Conservation (phyloP, 2,329 filamentous ascomycete species). For the Calonectria leucothoes region DNA sequence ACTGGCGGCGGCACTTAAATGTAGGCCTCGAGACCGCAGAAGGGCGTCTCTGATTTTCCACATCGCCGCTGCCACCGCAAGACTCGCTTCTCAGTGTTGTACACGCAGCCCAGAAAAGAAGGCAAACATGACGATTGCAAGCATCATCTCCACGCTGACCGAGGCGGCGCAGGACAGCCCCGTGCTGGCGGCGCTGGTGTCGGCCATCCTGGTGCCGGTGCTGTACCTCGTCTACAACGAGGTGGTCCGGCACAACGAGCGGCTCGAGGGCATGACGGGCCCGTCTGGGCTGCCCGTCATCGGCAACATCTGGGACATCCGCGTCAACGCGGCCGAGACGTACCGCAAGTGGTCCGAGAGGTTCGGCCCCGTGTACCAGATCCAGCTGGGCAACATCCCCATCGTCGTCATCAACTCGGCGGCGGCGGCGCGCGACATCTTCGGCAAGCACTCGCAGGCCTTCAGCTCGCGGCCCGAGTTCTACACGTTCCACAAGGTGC, state of each 20-base stretch:
- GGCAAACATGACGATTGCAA: conserved; percentile 42
- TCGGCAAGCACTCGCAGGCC: conserved; percentile 64
- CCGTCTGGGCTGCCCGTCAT: conserved; percentile 64
- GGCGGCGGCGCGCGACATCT: conserved; percentile 61
- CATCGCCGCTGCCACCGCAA: neutral
- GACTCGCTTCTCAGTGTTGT: neutral
- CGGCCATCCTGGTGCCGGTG: conserved; percentile 46
- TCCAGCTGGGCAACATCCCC: conserved; percentile 67
- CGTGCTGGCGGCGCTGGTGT: conserved; percentile 34
- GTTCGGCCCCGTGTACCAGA: conserved; percentile 64
- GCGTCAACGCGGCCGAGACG: conserved; percentile 65
- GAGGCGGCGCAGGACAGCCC: conserved; percentile 35
- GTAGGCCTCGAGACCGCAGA: neutral
- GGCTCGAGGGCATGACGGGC: conserved; percentile 59
- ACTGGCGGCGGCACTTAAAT: conserved; percentile 12
- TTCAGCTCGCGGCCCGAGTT: conserved; percentile 67
- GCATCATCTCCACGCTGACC: conserved; percentile 32
- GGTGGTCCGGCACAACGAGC: conserved; percentile 55
- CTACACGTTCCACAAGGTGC: conserved; percentile 71
- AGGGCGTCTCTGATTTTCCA: neutral
- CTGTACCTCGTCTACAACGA: conserved; percentile 63
- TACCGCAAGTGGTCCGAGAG: conserved; percentile 65
- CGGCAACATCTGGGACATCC: conserved; percentile 66
- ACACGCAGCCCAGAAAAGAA: neutral
- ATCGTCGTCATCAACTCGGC: conserved; percentile 68